These are phyloP conservation scores for Sparassis latifolia DNA, from an alignment of 1,284 basidiomycete genomes.

Conservation along the genomic window DNA sequence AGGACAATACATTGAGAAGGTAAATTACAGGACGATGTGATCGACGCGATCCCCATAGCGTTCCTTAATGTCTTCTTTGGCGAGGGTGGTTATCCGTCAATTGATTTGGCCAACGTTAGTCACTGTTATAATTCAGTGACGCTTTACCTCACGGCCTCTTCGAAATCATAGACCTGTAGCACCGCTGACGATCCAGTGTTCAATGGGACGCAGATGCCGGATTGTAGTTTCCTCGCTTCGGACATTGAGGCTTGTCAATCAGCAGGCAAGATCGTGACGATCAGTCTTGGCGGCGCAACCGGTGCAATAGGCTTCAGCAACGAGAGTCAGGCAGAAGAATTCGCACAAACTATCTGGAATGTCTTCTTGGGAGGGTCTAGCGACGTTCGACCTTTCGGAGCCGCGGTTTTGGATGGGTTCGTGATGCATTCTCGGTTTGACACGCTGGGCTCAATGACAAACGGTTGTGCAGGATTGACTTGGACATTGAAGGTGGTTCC, in stretches of 20 bases:
- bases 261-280: slow-evolving; percentile 58
- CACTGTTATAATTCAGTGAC: neutral
- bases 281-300: slow-evolving; percentile 58
- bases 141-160: neutral
- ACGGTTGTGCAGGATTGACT: slow-evolving; percentile 39
- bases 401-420: slow-evolving; percentile 60
- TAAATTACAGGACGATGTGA: slow-evolving; percentile 34
- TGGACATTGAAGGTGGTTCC: slow-evolving; percentile 61
- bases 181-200: slow-evolving; percentile 34
- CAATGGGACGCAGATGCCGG: slow-evolving; percentile 47
- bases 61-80: slow-evolving; percentile 55
- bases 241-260: slow-evolving; percentile 57
- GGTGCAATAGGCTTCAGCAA: slow-evolving; percentile 45
- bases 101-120: slow-evolving; percentile 55
- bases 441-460: slow-evolving; percentile 1
- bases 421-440: slow-evolving; percentile 8
- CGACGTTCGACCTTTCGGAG: slow-evolving; percentile 52
- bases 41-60: slow-evolving; percentile 51
- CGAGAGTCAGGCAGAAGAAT: slow-evolving; percentile 44
- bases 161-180: slow-evolving; percentile 41
- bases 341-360: slow-evolving; percentile 60
- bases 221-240: slow-evolving; percentile 48
- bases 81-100: slow-evolving; percentile 46
- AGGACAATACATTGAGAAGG: neutral
- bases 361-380: slow-evolving; percentile 56